Conservation (phyloP, 768 basidiomycete genomes). For the Asterophora parasitica region DNA sequence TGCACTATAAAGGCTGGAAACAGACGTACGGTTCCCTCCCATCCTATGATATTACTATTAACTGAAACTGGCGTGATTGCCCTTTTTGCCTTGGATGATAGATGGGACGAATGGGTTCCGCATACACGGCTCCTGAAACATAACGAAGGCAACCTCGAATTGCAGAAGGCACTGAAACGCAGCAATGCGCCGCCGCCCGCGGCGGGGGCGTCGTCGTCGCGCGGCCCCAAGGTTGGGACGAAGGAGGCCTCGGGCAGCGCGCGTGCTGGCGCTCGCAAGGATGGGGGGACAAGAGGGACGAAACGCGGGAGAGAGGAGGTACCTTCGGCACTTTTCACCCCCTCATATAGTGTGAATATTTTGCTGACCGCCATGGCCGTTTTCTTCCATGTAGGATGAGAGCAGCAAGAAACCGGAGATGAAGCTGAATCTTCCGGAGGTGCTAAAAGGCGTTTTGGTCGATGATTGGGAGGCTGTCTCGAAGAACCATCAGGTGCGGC, state of each 20-base stretch:
- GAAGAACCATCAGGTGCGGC: slow-evolving; percentile 80
- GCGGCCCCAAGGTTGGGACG: slow-evolving; percentile 18
- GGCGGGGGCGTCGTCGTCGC: slow-evolving; percentile 16
- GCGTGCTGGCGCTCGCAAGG: slow-evolving; percentile 43
- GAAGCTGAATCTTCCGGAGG: slow-evolving; percentile 85
- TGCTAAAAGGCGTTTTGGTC: slow-evolving; percentile 83
- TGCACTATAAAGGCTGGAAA: slow-evolving; percentile 99
- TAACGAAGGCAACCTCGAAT: slow-evolving; percentile 72
- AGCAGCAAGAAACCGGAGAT: slow-evolving; percentile 78
- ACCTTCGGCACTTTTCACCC: slow-evolving; percentile 17
- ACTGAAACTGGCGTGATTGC: no score
- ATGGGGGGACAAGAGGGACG: slow-evolving; percentile 53
- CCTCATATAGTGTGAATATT: no score
- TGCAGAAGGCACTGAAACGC: slow-evolving; percentile 66
- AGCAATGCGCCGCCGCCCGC: slow-evolving; percentile 22
- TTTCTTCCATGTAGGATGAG: slow-evolving; percentile 54
- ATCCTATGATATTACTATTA: neutral
- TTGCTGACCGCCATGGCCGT: neutral
- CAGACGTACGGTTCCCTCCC: slow-evolving; percentile 61
- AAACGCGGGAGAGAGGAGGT: slow-evolving; percentile 77
- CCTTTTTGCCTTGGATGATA: slow-evolving; percentile 21
- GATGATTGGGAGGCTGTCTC: slow-evolving; percentile 99
- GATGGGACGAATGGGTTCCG: slow-evolving; percentile 98
- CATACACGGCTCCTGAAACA: slow-evolving; percentile 74
- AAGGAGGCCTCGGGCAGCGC: slow-evolving; percentile 27